Percentiles rank a stretch among this genome's conserved stretches.
These are phyloP conservation scores for Mycosphaerella arachidis DNA, from an alignment of 2,329 filamentous ascomycete genomes.

Conservation along the genomic window DNA sequence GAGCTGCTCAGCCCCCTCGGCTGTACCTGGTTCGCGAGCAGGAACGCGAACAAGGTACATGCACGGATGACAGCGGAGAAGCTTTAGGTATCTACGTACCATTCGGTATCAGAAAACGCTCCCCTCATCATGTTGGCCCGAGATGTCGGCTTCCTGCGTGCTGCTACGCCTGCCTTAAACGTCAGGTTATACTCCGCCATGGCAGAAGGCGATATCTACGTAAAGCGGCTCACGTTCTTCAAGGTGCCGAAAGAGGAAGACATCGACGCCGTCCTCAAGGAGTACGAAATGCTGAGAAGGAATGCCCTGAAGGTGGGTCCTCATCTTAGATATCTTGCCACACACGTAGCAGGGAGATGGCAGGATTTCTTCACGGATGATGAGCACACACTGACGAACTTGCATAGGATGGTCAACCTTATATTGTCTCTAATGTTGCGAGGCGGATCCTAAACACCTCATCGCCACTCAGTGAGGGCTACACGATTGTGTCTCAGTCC, in stretches of 20 bases:
- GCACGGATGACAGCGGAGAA: not conserved
- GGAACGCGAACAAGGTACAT: not conserved
- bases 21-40: not conserved
- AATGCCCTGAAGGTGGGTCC: constrained; percentile 40
- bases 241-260: constrained; percentile 48
- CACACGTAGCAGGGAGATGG: not conserved
- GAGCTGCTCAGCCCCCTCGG: not conserved
- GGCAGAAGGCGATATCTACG: constrained; percentile 17
- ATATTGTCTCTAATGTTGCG: constrained; percentile 52
- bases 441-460: constrained; percentile 24
- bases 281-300: constrained; percentile 43
- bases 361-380: not conserved
- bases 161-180: not conserved
- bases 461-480: constrained; percentile 57
- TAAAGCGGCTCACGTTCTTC: constrained; percentile 52
- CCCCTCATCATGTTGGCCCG: not conserved
- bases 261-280: constrained; percentile 41
- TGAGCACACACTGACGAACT: not conserved
- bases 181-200: constrained; percentile 10
- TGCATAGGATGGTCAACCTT: constrained; percentile 62
- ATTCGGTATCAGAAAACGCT: not conserved
- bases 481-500: constrained; percentile 60
- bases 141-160: not conserved
- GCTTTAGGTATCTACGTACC: not conserved
- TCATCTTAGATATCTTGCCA: not conserved